Percentiles rank a stretch among this genome's conserved stretches.
phyloP scores from a whole-genome alignment of 1,284 basidiomycete genomes.

The Leccinum ponderosum region DNA sequence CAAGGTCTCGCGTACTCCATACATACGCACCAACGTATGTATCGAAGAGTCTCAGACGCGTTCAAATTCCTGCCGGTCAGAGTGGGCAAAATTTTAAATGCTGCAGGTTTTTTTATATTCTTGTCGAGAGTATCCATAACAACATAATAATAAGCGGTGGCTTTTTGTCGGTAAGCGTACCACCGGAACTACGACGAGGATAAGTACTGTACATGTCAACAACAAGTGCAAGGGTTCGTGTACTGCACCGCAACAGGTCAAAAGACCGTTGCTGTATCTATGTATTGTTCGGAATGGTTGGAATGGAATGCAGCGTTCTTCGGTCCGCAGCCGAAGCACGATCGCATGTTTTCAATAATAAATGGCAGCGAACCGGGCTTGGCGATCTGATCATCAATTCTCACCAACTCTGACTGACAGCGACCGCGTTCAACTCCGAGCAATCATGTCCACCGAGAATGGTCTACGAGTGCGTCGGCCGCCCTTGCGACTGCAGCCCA shows the following conservation, averaged over 20 bases:
- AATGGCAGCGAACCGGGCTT: constrained; percentile 5
- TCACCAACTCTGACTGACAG: constrained; percentile 5
- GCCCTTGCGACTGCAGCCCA: neutral
- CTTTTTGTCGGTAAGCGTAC: too few species aligned
- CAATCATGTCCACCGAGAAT: constrained; percentile 30
- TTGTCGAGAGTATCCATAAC: neutral
- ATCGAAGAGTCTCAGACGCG: too few species aligned
- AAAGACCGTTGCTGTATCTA: too few species aligned
- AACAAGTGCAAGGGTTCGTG: too few species aligned
- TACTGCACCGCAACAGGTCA: too few species aligned
- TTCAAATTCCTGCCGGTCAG: neutral
- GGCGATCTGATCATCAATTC: constrained; percentile 8
- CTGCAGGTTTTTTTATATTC: neutral
- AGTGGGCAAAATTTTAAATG: neutral
- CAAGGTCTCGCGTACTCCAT: too few species aligned
- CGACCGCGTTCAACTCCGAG: neutral
- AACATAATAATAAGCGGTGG: too few species aligned
- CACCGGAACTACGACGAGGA: too few species aligned
- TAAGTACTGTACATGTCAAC: too few species aligned
- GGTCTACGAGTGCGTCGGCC: constrained; percentile 35
- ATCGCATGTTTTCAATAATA: constrained; percentile 22
- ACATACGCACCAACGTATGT: too few species aligned
- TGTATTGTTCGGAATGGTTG: neutral
- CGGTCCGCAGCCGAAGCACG: neutral
- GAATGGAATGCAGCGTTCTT: neutral